Conservation (phyloP, 2,329 filamentous ascomycete genomes). For the Penicillium hesseltinei region DNA sequence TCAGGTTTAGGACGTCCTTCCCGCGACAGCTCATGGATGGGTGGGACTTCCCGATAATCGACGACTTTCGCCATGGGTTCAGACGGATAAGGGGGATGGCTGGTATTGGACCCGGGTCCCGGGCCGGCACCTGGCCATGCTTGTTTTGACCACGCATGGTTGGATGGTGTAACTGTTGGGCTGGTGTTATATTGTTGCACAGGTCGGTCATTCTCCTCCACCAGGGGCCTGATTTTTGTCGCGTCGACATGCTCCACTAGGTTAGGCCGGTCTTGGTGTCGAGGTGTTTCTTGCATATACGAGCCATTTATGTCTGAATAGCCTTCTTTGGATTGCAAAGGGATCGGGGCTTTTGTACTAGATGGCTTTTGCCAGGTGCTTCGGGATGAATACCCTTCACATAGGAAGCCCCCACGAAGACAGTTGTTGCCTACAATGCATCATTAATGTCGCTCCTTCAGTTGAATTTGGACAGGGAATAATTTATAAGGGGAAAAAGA, state of each 20-base stretch:
- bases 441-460: constrained; percentile 12
- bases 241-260: constrained; percentile 41
- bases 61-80: constrained; percentile 39
- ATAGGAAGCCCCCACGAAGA: constrained; percentile 82
- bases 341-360: constrained; percentile 65
- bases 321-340: constrained; percentile 78
- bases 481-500: constrained; percentile 4
- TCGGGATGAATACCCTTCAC: constrained; percentile 83
- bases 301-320: constrained; percentile 41
- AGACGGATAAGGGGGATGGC: constrained; percentile 38
- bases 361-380: constrained; percentile 76
- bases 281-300: constrained; percentile 40
- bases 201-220: constrained; percentile 45
- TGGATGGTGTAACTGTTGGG: constrained; percentile 35
- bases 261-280: constrained; percentile 40
- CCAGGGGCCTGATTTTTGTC: constrained; percentile 47
- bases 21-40: constrained; percentile 41
- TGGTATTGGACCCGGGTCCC: constrained; percentile 9
- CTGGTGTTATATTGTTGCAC: constrained; percentile 42
- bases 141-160: constrained; percentile 42
- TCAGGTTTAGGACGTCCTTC: constrained; percentile 39
- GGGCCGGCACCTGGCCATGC: constrained; percentile 32
- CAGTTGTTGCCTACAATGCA: constrained; percentile 73
- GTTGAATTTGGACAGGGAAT: constrained; percentile 11
- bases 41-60: constrained; percentile 42